Conservation (phyloP, 1,284 basidiomycete genomes). For the Boletus semigastroideus region DNA sequence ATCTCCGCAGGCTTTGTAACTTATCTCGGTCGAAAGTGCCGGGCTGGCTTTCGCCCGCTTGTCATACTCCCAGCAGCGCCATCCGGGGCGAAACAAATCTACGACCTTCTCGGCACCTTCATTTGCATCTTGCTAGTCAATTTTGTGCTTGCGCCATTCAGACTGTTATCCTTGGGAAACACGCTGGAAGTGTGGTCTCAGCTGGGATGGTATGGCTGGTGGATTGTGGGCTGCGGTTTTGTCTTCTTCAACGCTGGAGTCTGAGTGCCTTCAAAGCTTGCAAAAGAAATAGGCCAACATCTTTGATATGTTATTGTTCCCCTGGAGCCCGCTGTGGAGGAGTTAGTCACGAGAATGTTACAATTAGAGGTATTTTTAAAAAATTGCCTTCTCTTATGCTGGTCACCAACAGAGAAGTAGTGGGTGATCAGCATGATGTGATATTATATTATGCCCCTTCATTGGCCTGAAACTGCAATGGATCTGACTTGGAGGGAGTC, state of each 20-base stretch:
- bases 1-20: slow-evolving; percentile 77
- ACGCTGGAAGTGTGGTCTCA: slow-evolving; percentile 70
- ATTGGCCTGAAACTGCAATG: no score
- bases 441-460: no score
- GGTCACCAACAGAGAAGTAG: no score
- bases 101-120: slow-evolving; percentile 76
- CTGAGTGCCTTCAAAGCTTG: slow-evolving; percentile 45
- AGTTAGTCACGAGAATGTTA: slow-evolving; percentile 3
- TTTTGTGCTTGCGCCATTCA: slow-evolving; percentile 84
- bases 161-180: slow-evolving; percentile 66
- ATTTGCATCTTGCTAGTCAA: slow-evolving; percentile 67
- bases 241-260: slow-evolving; percentile 73
- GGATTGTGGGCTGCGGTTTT: slow-evolving; percentile 58
- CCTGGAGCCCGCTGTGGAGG: slow-evolving; percentile 8
- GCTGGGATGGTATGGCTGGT: slow-evolving; percentile 83
- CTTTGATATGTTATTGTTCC: slow-evolving; percentile 11
- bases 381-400: no score
- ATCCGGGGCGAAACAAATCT: slow-evolving; percentile 59
- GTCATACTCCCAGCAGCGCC: slow-evolving; percentile 51
- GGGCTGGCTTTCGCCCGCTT: slow-evolving; percentile 76
- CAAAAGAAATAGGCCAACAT: slow-evolving; percentile 41
- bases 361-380: slow-evolving; percentile 13
- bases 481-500: no score
- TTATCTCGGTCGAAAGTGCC: slow-evolving; percentile 74
- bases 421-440: no score